These are phyloP conservation scores for Hirsutella rhossiliensis DNA, from an alignment of 2,329 filamentous ascomycete genomes.

Conservation along the genomic window DNA sequence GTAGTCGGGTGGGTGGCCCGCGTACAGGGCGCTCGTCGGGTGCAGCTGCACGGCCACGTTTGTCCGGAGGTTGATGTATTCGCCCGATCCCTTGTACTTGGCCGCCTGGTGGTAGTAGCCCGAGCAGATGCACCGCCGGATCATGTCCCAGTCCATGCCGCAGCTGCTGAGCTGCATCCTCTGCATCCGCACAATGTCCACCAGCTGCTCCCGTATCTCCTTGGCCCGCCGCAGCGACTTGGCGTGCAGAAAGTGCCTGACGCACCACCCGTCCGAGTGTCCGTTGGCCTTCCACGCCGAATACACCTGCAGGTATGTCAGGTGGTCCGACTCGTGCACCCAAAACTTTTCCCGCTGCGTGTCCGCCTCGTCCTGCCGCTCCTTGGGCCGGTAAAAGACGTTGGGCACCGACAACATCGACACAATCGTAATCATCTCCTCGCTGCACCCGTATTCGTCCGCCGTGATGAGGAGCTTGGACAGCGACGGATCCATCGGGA, in stretches of 20 bases:
- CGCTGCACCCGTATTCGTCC: conserved; percentile 80
- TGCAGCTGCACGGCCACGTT: conserved; percentile 91
- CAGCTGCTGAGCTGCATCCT: conserved; percentile 81
- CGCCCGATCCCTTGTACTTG: conserved; percentile 88
- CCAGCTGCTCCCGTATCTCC: conserved; percentile 86
- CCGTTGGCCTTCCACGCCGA: conserved; percentile 90
- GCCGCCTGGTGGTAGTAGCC: conserved; percentile 98
- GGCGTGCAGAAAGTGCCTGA: conserved; percentile 86
- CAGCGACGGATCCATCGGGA: conserved; percentile 94
- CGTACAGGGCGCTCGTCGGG: conserved; percentile 86
- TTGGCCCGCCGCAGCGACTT: conserved; percentile 85
- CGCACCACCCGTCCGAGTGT: conserved; percentile 83
- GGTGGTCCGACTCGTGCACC: conserved; percentile 91
- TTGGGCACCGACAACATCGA: conserved; percentile 95
- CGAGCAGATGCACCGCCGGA: conserved; percentile 91
- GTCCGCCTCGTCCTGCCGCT: conserved; percentile 92
- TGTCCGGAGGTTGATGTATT: conserved; percentile 93
- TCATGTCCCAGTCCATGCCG: conserved; percentile 93
- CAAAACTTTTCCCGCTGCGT: conserved; percentile 96
- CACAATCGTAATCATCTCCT: conserved; percentile 97
- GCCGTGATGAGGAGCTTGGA: conserved; percentile 91
- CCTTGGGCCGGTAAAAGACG: conserved; percentile 94
- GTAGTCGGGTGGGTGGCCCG: conserved; percentile 91
- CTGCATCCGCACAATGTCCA: conserved; percentile 89
- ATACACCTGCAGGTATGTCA: conserved; percentile 93